Percentiles rank a stretch among this genome's conserved stretches.
Evolutionary conservation across 805 yeast species (phyloP).

Genomic region (Phaffomyces antillensis): DNA sequence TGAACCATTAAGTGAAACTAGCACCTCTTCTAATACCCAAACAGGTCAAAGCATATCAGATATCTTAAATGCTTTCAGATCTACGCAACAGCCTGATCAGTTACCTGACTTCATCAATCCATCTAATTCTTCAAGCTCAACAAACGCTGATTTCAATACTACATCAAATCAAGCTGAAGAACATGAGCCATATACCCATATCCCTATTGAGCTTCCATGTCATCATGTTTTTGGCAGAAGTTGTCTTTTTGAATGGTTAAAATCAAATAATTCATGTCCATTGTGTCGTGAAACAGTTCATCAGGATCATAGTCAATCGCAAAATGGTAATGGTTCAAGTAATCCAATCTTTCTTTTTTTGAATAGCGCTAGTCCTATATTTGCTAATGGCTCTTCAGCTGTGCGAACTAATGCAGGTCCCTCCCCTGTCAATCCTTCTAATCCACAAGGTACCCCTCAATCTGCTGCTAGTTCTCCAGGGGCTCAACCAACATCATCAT

Average conservation of each 20-base stretch:
- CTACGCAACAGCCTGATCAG: constrained; percentile 1
- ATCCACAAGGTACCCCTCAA: neutral
- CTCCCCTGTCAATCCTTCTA: no score
- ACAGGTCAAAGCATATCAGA: neutral
- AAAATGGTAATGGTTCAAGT: constrained; percentile 13
- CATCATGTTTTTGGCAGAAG: constrained; percentile 79
- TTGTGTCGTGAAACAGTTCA: constrained; percentile 56
- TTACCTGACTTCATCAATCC: neutral
- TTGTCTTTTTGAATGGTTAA: constrained; percentile 84
- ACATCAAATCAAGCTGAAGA: constrained; percentile 2
- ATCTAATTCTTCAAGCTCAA: neutral
- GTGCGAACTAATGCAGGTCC: neutral
- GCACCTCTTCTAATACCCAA: neutral
- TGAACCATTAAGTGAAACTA: neutral
- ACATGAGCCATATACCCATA: constrained; percentile 37
- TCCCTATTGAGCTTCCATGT: constrained; percentile 74
- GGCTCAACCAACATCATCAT: neutral
- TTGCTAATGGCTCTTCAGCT: neutral
- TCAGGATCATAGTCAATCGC: constrained; percentile 4
- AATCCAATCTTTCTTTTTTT: constrained; percentile 5
- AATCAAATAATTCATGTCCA: constrained; percentile 72
- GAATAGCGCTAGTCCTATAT: neutral
- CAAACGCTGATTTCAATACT: neutral
- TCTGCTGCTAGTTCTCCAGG: neutral
- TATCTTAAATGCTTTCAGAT: constrained; percentile 5